phyloP scores from a whole-genome alignment of 345 rosid genomes.

The Syzygium oleosum region DNA sequence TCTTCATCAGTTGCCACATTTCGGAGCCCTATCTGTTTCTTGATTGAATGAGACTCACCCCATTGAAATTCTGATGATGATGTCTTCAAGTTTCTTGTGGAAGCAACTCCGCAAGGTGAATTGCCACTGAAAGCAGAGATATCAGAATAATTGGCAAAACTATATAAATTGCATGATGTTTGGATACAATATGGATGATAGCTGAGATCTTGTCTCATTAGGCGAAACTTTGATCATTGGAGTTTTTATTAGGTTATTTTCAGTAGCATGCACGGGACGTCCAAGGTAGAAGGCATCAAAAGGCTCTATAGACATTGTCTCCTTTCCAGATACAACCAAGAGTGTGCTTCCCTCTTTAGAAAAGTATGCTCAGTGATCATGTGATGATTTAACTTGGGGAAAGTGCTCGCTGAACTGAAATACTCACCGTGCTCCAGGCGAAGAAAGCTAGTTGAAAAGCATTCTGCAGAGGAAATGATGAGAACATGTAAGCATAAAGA shows the following conservation, averaged over 20 bases:
- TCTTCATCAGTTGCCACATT: not conserved
- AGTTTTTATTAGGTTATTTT: not conserved
- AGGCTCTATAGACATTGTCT: not conserved
- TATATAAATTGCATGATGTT: not conserved
- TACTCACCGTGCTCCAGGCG: conserved; percentile 62
- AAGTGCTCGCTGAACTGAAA: not conserved
- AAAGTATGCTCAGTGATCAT: not conserved
- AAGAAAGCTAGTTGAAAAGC: conserved; percentile 90
- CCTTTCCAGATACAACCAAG: not conserved
- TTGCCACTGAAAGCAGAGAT: conserved; percentile 40
- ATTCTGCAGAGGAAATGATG: conserved; percentile 33
- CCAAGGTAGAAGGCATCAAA: not conserved
- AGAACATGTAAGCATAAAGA: not conserved
- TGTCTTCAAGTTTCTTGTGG: conserved; percentile 24
- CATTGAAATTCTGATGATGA: conserved; percentile 60
- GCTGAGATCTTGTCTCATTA: not conserved
- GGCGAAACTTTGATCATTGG: not conserved
- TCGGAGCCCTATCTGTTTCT: not conserved
- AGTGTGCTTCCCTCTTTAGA: not conserved
- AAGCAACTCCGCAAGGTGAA: conserved; percentile 45
- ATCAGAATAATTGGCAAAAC: not conserved
- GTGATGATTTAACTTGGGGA: not conserved
- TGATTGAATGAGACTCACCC: conserved; percentile 41
- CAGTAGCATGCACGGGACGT: not conserved
- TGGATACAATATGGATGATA: not conserved